Conservation (phyloP, 306 rosid species). For the Cucumis sativus region DNA sequence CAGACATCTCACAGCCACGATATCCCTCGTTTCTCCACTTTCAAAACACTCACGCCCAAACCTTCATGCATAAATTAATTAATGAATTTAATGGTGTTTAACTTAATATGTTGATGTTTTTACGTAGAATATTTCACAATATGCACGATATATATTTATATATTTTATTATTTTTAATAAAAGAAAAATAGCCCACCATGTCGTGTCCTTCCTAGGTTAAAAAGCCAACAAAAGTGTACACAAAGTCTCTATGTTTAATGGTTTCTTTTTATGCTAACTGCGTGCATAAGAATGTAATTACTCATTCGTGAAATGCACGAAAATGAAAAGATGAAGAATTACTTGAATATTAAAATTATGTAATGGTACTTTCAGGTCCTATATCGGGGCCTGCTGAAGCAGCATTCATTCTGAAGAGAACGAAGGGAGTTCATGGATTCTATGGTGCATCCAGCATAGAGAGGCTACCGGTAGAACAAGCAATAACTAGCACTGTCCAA, state of each 20-base stretch:
- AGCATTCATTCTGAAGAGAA: slow-evolving; percentile 65
- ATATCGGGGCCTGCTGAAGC: slow-evolving; percentile 84
- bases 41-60: no score
- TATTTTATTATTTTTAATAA: no score
- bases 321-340: background rate
- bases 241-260: background rate
- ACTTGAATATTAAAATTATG: background rate
- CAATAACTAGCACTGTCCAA: slow-evolving; percentile 65
- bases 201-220: no score
- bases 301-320: background rate
- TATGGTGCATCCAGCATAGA: slow-evolving; percentile 95
- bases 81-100: no score
- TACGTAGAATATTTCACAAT: no score
- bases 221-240: no score
- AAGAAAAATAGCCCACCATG: no score
- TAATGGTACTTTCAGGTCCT: slow-evolving; percentile 50
- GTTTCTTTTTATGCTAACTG: background rate
- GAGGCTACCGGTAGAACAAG: slow-evolving; percentile 89
- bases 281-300: background rate
- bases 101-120: no score
- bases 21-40: no score
- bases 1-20: no score
- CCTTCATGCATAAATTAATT: no score
- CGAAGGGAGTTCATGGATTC: slow-evolving; percentile 83
- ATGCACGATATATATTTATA: no score